phyloP scores from a whole-genome alignment of 164 flowering plant species.

The Macadamia tetraphylla region DNA sequence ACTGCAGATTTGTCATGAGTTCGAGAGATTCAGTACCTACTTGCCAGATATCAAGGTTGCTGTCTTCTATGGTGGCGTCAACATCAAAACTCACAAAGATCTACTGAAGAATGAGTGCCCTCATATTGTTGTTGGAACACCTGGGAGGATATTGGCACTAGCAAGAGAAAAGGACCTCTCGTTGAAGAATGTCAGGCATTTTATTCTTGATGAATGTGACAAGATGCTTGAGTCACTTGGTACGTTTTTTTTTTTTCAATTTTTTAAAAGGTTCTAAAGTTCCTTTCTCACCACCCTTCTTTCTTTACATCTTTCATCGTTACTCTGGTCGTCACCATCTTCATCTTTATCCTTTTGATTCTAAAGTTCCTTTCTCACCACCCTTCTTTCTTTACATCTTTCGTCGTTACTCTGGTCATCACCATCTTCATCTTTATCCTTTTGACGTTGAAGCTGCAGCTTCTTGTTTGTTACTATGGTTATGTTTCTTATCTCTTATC shows the following conservation, averaged over 20 bases:
- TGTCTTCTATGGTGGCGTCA: slow-evolving; percentile 95
- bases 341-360: too few species aligned
- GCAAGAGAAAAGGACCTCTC: slow-evolving; percentile 89
- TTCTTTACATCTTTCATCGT: too few species aligned
- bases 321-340: too few species aligned
- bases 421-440: too few species aligned
- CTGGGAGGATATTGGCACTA: slow-evolving; percentile 85
- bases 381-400: too few species aligned
- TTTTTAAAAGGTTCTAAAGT: not conserved
- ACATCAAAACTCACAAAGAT: slow-evolving; percentile 82
- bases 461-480: not conserved
- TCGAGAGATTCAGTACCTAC: slow-evolving; percentile 91
- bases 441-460: not conserved
- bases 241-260: slow-evolving; percentile 19
- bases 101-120: slow-evolving; percentile 92
- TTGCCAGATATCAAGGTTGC: slow-evolving; percentile 84
- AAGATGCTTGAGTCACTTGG: slow-evolving; percentile 99
- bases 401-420: too few species aligned
- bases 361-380: too few species aligned
- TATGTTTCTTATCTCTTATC: not conserved
- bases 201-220: slow-evolving; percentile 97
- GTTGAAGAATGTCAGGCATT: slow-evolving; percentile 91
- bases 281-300: too few species aligned
- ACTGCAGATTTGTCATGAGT: slow-evolving; percentile 87
- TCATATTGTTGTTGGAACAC: slow-evolving; percentile 97